Base-by-base conservation (phyloP, 2,329 filamentous ascomycete species). In the Amylocarpus encephaloides region DNA sequence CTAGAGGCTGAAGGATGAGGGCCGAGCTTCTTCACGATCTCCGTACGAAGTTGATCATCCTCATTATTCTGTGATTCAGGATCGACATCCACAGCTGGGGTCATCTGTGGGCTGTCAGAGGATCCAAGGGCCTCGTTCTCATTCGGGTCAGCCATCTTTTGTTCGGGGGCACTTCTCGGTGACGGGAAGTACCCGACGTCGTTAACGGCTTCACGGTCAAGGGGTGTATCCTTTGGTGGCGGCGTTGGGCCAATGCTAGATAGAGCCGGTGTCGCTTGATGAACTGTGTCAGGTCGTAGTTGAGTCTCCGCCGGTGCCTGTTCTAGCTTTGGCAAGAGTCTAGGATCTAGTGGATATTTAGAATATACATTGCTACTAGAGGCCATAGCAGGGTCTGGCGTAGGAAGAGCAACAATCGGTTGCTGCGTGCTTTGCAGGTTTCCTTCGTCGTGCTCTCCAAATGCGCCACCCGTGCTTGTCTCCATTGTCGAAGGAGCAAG, bases 21-120 rank as follows among this genome's bases (percentile, higher is more conserved):
- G 48, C 75, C 82, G 2, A 91, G 71, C 38, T 81, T 86, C 51
- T 79, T 80, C 47, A 88, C 80, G 48, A 91, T 91, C 59, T 91
- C 87, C 52, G 88, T 83, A 26, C 82, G 76, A 42, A 91, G 66
- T 49, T 78, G 74, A 57, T 91, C 86, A 60, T 79, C 89, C 60
- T 89, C 85, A 57, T 83, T 79, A 51, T 64, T 59, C 38, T 62
- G 39, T 16, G 53, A 40, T 19, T 29, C 22, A 33, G 49, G 46
- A 19, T 65, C 59, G 13, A 51, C 60, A 32, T 55, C 60, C 15
- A 61, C 26, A 2, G 50, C 52, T 22, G 60, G 57, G 12, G 57
- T 15, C 10, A 55, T 34, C 18, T 59, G 46, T 29, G 57, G 52
- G 46, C 38, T 42, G 9, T 15, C 16, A 19, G 52, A 43, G 15